phyloP scores from a whole-genome alignment of 106 monocot species.

The Allium cepa region DNA sequence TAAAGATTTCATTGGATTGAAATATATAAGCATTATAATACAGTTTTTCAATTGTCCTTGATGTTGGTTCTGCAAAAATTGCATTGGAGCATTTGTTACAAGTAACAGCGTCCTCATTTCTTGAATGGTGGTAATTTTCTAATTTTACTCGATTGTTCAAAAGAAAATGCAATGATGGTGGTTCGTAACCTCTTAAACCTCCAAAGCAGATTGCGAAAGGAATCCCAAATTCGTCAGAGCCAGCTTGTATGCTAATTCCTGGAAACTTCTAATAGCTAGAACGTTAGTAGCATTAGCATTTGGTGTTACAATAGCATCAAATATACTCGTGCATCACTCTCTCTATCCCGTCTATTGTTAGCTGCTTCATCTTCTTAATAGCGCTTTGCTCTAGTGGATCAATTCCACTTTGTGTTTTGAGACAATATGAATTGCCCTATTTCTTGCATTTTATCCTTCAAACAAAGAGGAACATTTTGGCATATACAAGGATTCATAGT shows the following conservation, averaged over 20 bases:
- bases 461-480: neutral
- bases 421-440: conserved; percentile 28
- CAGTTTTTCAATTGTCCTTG: no score
- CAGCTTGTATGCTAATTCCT: conserved; percentile 66
- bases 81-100: no score
- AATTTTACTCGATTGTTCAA: conserved; percentile 49
- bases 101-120: neutral
- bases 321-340: conserved; percentile 39
- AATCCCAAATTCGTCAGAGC: conserved; percentile 23
- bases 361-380: conserved; percentile 21
- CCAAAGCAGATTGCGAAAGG: conserved; percentile 63
- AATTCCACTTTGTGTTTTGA: conserved; percentile 33
- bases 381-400: conserved; percentile 20
- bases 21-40: no score
- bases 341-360: conserved; percentile 41
- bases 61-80: no score
- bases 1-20: no score
- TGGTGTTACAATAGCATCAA: conserved; percentile 63
- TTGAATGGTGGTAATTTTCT: conserved; percentile 29
- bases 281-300: neutral
- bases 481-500: neutral
- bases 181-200: conserved; percentile 60
- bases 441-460: conserved; percentile 52
- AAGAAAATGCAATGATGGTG: conserved; percentile 54
- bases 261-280: conserved; percentile 61